Conservation (phyloP, 176 grass and related monocot genomes). For the Microstegium vimineum region DNA sequence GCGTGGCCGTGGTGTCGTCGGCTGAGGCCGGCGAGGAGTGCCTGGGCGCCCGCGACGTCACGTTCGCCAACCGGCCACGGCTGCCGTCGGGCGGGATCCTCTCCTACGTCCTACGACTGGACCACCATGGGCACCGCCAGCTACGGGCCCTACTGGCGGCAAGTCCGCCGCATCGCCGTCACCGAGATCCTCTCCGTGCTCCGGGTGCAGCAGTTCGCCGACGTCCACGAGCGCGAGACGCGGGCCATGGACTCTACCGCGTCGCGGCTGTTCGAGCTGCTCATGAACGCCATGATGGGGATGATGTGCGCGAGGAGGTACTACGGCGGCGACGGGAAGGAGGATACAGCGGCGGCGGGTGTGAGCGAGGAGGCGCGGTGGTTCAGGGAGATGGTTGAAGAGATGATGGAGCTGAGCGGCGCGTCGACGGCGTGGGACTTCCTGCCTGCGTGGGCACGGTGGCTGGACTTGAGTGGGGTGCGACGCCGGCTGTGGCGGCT, state of each 20-base stretch:
- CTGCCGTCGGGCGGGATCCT: neutral
- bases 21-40: neutral
- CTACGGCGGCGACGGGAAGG: neutral
- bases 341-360: neutral
- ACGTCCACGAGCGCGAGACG: slow-evolving; percentile 11
- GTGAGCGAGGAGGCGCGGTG: slow-evolving; percentile 29
- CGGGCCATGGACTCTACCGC: slow-evolving; percentile 13
- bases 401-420: slow-evolving; percentile 29
- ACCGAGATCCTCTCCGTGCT: slow-evolving; percentile 11
- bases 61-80: neutral
- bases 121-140: slow-evolving; percentile 22
- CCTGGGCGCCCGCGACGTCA: neutral
- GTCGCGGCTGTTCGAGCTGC: slow-evolving; percentile 7
- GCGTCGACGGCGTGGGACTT: slow-evolving; percentile 39
- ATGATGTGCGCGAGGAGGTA: slow-evolving; percentile 6
- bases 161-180: slow-evolving; percentile 21
- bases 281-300: slow-evolving; percentile 14
- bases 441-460: neutral
- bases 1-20: neutral
- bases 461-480: neutral
- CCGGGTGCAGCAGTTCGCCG: slow-evolving; percentile 13
- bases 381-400: slow-evolving; percentile 44
- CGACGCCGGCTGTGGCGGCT: neutral
- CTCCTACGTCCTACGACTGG: slow-evolving; percentile 17
- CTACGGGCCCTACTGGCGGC: slow-evolving; percentile 26